Conservation (phyloP, 2,329 filamentous ascomycete species). For the Dothiorella sarmentorum region DNA sequence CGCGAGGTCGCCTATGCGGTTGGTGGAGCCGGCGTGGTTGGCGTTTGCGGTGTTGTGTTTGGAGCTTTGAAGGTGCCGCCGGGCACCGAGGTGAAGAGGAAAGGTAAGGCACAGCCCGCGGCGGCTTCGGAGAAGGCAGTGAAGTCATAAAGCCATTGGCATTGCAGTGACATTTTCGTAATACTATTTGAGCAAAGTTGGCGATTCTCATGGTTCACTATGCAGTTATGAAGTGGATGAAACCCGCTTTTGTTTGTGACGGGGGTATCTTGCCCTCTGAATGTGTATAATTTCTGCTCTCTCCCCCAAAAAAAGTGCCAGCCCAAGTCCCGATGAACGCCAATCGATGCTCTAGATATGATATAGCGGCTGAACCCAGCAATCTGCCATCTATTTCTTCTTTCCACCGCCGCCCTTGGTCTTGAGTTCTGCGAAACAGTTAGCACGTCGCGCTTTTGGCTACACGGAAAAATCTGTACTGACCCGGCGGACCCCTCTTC, state of each 20-base stretch:
- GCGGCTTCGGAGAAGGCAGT: neutral
- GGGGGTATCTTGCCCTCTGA: neutral
- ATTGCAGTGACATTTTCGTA: too few species aligned
- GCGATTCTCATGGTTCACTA: neutral
- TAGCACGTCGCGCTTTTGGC: neutral
- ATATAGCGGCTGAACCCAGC: neutral
- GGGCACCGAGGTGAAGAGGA: slow-evolving; percentile 30
- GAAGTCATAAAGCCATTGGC: slow-evolving; percentile 8
- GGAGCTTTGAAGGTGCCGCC: slow-evolving; percentile 65
- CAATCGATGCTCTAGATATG: slow-evolving; percentile 13
- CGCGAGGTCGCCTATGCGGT: slow-evolving; percentile 78
- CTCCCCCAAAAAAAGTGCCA: neutral
- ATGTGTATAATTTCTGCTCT: neutral
- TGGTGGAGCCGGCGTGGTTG: slow-evolving; percentile 76
- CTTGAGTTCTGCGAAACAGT: neutral
- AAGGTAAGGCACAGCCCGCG: neutral
- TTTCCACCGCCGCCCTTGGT: neutral
- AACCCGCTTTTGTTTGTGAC: neutral
- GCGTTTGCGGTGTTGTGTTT: slow-evolving; percentile 69
- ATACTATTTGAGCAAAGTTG: too few species aligned
- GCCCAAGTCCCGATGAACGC: slow-evolving; percentile 2
- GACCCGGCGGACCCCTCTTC: slow-evolving; percentile 24
- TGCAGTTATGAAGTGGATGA: neutral
- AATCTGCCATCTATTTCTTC: slow-evolving; percentile 7
- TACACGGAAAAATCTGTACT: neutral